A percentile compares a stretch with the other conserved stretches of the same genome.
Evolutionary conservation across 2,329 filamentous ascomycete species (phyloP).

Genomic region (Sordariomycetes sp.): DNA sequence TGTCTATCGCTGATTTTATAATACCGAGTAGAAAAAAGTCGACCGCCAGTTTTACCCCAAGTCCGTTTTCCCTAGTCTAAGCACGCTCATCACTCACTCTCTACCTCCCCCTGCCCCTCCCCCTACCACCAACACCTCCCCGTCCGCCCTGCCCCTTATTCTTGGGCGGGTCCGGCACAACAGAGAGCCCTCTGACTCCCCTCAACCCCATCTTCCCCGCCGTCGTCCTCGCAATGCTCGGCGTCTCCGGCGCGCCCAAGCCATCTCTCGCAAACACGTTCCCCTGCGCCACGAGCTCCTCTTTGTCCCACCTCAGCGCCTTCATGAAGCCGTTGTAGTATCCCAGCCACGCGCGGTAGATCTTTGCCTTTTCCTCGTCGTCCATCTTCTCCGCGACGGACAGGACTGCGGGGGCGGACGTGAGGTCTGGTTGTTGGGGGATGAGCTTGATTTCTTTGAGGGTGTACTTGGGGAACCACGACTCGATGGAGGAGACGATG

Average conservation of each 20-base stretch:
- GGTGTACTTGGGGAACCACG: slow-evolving; percentile 32
- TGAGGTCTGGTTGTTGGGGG: slow-evolving; percentile 29
- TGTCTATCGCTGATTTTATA: too few species aligned
- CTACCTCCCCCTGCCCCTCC: background rate
- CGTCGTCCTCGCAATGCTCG: slow-evolving; percentile 28
- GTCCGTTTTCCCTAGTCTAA: too few species aligned
- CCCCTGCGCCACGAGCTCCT: slow-evolving; percentile 32
- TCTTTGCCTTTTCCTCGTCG: slow-evolving; percentile 27
- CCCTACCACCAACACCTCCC: slow-evolving; percentile 10
- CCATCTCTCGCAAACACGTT: slow-evolving; percentile 35
- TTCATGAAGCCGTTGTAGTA: slow-evolving; percentile 39
- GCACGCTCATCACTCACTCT: too few species aligned
- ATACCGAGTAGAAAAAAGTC: too few species aligned
- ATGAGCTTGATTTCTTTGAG: slow-evolving; percentile 41
- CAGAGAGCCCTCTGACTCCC: slow-evolving; percentile 32
- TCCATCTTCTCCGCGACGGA: slow-evolving; percentile 27
- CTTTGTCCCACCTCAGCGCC: slow-evolving; percentile 24
- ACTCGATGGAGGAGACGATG: slow-evolving; percentile 38
- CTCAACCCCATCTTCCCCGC: slow-evolving; percentile 45
- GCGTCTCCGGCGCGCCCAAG: slow-evolving; percentile 31
- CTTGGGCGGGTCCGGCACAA: slow-evolving; percentile 27
- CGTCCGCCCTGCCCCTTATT: slow-evolving; percentile 7
- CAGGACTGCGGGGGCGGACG: slow-evolving; percentile 21
- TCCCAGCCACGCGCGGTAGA: slow-evolving; percentile 44
- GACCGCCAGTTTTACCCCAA: too few species aligned